Percentiles rank a stretch among this genome's conserved stretches.
Conservation (phyloP, 495 filamentous ascomycete species). For the Penicillium samsonianum region DNA sequence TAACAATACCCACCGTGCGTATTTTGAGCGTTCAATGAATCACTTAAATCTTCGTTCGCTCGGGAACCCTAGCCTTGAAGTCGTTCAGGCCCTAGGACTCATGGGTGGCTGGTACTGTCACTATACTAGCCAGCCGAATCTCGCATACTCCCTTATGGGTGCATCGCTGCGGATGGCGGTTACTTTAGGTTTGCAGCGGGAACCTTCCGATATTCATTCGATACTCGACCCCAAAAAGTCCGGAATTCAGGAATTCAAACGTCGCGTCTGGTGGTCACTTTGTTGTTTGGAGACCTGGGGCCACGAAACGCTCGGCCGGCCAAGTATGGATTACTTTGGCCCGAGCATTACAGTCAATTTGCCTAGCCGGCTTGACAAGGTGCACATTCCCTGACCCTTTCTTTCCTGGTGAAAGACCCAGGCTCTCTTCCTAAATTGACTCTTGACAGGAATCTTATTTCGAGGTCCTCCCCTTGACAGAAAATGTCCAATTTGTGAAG, state of each 20-base stretch:
- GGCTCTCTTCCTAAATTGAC: neutral
- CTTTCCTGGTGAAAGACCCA: neutral
- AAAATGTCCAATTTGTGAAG: conserved; percentile 72
- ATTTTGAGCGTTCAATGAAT: conserved; percentile 68
- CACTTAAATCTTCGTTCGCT: conserved; percentile 67
- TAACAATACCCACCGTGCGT: conserved; percentile 67
- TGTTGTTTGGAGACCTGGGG: conserved; percentile 75
- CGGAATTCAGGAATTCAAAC: conserved; percentile 52
- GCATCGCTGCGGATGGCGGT: conserved; percentile 42
- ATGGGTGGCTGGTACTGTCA: conserved; percentile 79
- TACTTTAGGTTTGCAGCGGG: conserved; percentile 23
- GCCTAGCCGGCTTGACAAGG: conserved; percentile 52
- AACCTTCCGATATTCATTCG: conserved; percentile 17
- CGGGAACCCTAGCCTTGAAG: conserved; percentile 58
- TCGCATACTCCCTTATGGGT: conserved; percentile 56
- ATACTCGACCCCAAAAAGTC: conserved; percentile 31
- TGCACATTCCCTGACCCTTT: neutral
- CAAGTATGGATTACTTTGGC: conserved; percentile 68
- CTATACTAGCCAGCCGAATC: conserved; percentile 76
- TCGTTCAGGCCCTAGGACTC: conserved; percentile 67
- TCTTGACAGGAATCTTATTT: conserved; percentile 14
- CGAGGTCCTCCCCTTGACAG: conserved; percentile 60
- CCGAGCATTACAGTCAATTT: conserved; percentile 65
- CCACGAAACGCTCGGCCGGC: conserved; percentile 68
- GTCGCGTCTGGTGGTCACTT: conserved; percentile 72